Evolutionary conservation across 2,329 filamentous ascomycete species (phyloP), one percentile per base, ranked within the genome.

Genomic region (Dothideomycetes sp.): DNA sequence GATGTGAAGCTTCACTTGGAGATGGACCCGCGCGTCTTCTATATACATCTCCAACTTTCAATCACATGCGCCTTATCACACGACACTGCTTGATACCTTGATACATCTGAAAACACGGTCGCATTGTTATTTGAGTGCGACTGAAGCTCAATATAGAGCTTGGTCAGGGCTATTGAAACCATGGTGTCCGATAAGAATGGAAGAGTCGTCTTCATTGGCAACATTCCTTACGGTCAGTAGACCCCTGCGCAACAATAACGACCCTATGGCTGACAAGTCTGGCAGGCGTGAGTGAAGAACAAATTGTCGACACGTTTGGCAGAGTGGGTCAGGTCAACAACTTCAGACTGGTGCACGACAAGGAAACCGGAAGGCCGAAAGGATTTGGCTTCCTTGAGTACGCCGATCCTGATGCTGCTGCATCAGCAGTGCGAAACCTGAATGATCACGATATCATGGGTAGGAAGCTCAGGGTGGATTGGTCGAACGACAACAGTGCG

Each of bases 381-480:
- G 91, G 91, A 14, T 98, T 94, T 59, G 91, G 91, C 27, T 98
- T 96, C 54, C 84, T 88, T 54, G 89, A 96, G 59, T 98, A 94
- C 57, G 83, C 86, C 40, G 91, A 96, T 56, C 79, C 84, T 44
- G 89, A 94, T 75, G 72, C 87, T 18, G 91, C 91, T 22, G 86
- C 89, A 29, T 94, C 87, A 2, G 91, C 91, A 2, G 89, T 96
- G 35, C 81, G 89, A 51, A 96, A 98, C 58, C 69, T 96, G 38
- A 94, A 96, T 65, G 87, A 94, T 60, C 81, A 86, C 64, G 89
- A 96, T 59, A 79, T 95, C 56, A 93, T 94, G 80, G 87, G 87
- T 40, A 78, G 91, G 53, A 94, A 94, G 61, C 73, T 98, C 47
- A 78, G 88, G 45, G 91, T 98, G 41, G 91, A 96, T 62, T 98